Conservation (phyloP, 495 filamentous ascomycete genomes). For the Aspergillus nanangensis region DNA sequence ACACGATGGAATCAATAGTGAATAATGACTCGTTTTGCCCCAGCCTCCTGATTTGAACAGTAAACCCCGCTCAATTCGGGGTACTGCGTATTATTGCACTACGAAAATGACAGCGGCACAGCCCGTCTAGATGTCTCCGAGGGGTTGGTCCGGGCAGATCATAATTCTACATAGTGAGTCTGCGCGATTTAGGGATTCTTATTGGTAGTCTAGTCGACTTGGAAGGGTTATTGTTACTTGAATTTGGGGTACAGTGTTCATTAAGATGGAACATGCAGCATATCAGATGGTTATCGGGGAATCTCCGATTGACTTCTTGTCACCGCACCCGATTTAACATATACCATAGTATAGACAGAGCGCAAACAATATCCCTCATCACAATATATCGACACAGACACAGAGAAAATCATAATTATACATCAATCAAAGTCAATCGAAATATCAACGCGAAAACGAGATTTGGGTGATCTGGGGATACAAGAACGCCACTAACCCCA, state of each 20-base stretch:
- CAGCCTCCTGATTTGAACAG: neutral
- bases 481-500: neutral
- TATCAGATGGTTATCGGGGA: no score
- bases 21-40: no score
- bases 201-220: no score
- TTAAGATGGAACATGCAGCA: no score
- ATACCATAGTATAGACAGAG: no score
- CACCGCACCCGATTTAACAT: no score
- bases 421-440: neutral
- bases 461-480: neutral
- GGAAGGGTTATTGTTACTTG: neutral
- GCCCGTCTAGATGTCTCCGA: slow-evolving; percentile 12
- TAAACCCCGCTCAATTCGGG: neutral
- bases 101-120: slow-evolving; percentile 18
- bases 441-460: neutral
- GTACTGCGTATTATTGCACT: no score
- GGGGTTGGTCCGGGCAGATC: slow-evolving; percentile 9
- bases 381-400: neutral
- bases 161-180: slow-evolving; percentile 7
- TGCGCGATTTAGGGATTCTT: no score
- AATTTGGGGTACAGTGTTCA: no score
- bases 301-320: no score
- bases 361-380: no score
- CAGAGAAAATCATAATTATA: neutral
- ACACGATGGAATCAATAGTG: no score